Conservation (phyloP, 208 protist genomes). For the Wallacemonas sp. region DNA sequence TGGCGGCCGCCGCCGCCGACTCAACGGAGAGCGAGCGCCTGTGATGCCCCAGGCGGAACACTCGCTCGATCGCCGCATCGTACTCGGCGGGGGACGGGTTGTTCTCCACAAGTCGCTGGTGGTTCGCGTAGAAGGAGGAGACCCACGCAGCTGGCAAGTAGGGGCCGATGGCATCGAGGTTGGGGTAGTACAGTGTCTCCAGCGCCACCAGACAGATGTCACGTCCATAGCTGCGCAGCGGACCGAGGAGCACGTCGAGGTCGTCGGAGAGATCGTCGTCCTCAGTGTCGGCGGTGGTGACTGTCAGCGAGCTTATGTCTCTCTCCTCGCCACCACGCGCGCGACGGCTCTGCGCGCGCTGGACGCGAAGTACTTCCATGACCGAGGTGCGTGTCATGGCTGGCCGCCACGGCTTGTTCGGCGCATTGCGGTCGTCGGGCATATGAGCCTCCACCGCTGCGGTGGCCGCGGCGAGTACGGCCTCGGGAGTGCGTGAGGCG, state of each 20-base stretch:
- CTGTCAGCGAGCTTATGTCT: not conserved
- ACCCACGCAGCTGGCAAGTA: slow-evolving; percentile 56
- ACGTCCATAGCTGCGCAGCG: slow-evolving; percentile 32
- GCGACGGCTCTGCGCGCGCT: not conserved
- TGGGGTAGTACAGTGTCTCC: slow-evolving; percentile 49
- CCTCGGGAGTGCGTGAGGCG: not conserved
- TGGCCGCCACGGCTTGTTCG: not conserved
- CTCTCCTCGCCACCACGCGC: not conserved
- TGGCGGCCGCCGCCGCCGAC: not conserved
- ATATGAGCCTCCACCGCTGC: not conserved
- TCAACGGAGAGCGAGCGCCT: slow-evolving; percentile 1
- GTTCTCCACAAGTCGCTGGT: slow-evolving; percentile 17
- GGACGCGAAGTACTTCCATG: not conserved
- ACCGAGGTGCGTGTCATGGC: slow-evolving; percentile 3
- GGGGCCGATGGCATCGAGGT: slow-evolving; percentile 24
- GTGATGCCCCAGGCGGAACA: slow-evolving; percentile 21
- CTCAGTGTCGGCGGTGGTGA: not conserved
- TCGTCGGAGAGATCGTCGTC: not conserved
- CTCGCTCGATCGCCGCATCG: slow-evolving; percentile 27
- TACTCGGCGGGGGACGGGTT: slow-evolving; percentile 27
- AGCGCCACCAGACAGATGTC: slow-evolving; percentile 43
- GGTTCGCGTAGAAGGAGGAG: slow-evolving; percentile 26
- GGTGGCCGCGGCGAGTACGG: not conserved
- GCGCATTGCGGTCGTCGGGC: not conserved
- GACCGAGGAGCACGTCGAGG: not conserved